Conservation (phyloP, 2,329 filamentous ascomycete genomes). For the Microdochium nivale region DNA sequence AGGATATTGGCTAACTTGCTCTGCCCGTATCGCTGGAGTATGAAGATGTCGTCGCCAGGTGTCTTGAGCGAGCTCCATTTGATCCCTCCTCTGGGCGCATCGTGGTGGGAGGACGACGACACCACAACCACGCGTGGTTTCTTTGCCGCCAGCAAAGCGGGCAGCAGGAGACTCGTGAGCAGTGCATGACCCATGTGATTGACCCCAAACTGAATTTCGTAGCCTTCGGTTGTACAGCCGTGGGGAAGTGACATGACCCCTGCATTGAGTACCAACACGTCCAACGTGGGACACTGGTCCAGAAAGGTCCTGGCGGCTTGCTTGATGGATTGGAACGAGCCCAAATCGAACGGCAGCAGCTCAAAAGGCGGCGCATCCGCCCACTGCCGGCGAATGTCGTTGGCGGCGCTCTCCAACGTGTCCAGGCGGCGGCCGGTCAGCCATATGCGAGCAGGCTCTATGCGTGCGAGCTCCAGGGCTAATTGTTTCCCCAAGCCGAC, state of each 20-base stretch:
- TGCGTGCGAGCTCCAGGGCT: too few species aligned
- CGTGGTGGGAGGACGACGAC: slow-evolving; percentile 13
- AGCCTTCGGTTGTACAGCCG: slow-evolving; percentile 26
- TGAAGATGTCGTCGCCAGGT: slow-evolving; percentile 11
- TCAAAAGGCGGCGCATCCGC: too few species aligned
- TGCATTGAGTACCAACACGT: slow-evolving; percentile 22
- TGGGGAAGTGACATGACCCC: slow-evolving; percentile 26
- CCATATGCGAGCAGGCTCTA: too few species aligned
- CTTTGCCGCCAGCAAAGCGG: neutral
- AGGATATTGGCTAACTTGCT: slow-evolving; percentile 39
- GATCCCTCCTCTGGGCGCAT: slow-evolving; percentile 18
- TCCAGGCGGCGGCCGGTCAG: too few species aligned
- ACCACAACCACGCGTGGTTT: slow-evolving; percentile 15
- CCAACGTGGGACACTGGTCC: too few species aligned
- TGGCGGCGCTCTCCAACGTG: too few species aligned
- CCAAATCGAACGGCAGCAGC: too few species aligned
- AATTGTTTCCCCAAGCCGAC: too few species aligned
- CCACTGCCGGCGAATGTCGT: too few species aligned
- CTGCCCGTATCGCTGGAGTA: slow-evolving; percentile 32
- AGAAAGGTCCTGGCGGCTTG: too few species aligned
- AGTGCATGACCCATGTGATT: slow-evolving; percentile 35
- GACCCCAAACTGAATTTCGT: slow-evolving; percentile 32
- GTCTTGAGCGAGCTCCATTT: slow-evolving; percentile 20
- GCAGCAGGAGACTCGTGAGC: slow-evolving; percentile 20
- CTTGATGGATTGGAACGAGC: too few species aligned